Base-by-base conservation (phyloP, 768 basidiomycete species). In the Chalciporus piperatus region DNA sequence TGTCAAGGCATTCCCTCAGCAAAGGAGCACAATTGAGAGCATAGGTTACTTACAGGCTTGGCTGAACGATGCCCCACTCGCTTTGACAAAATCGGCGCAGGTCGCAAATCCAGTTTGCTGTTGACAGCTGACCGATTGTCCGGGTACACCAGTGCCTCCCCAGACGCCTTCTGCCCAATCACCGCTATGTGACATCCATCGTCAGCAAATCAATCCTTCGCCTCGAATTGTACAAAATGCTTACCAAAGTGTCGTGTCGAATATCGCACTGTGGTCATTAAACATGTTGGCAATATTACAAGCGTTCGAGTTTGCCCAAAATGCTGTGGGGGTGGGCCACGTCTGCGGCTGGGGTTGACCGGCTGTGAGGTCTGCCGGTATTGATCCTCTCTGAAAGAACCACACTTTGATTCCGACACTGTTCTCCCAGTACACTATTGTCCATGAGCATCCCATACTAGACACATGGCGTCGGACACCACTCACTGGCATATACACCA, bases 101-200 rank as follows among this genome's bases (percentile, higher is more conserved):
- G 86, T 89, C 22, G 86, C 73, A 67, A 83, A 84, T 37, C 92
- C 92, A 13, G 94, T 98, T 58, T 80, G 77, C 59, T 83, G 74
- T 14, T 90, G 89, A 61, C 94, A 98, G 67, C 88, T 92, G 66
- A 87, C 80, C 16, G 82, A 82, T 72, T 95, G 93, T 46, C 93
- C 93, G 16, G 89, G 89, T 47, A 86, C 78, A 27, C 90, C 90
- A 45, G 85, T 70, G 20, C 60, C 55, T 44, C 70, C 72, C 94
- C 94, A 98, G n/a, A 82, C 86, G 41, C 72, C 73, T 43, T 84
- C 82, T 11, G 93, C 92, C 94, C 93, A 98, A 58, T 95, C 89
- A 52, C 93, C 93, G 60, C 90, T 87, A 54, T 30, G 48, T 28
- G 20, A 12, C 20, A 48, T 42, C 37, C n/a, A 50, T 60, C 16